A percentile compares a stretch with the other conserved stretches of the same genome.
Conservation (phyloP, 495 filamentous ascomycete species). For the Penicillium atrosanguineum region DNA sequence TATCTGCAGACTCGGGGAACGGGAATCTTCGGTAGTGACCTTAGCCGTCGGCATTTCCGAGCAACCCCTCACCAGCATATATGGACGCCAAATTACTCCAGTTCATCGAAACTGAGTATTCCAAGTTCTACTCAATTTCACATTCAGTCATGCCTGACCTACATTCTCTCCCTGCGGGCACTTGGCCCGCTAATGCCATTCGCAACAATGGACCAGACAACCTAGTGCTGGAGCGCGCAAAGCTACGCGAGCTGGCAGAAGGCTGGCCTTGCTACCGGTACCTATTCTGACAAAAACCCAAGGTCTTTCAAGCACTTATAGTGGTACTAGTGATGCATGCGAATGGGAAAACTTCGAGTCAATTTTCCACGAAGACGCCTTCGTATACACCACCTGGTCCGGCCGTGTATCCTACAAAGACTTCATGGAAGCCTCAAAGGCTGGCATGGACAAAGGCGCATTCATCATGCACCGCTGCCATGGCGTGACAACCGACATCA, state of each 20-base stretch:
- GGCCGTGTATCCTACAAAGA: slow-evolving; percentile 50
- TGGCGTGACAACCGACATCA: slow-evolving; percentile 57
- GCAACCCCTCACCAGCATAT: too few relatives aligned
- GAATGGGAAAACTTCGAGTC: slow-evolving; percentile 65
- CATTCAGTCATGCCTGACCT: slow-evolving; percentile 22
- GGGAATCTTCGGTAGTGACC: slow-evolving; percentile 9
- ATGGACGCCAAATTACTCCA: too few relatives aligned
- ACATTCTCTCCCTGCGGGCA: slow-evolving; percentile 28
- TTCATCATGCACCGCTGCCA: slow-evolving; percentile 70
- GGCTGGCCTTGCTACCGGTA: slow-evolving; percentile 63
- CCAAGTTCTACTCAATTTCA: background rate
- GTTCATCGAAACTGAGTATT: background rate
- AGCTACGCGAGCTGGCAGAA: slow-evolving; percentile 61
- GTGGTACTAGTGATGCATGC: slow-evolving; percentile 45
- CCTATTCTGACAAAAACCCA: background rate
- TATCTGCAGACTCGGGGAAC: background rate
- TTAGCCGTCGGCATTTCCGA: slow-evolving; percentile 3
- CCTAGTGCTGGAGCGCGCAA: slow-evolving; percentile 50
- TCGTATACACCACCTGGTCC: slow-evolving; percentile 65
- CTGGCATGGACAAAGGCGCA: slow-evolving; percentile 57
- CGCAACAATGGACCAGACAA: slow-evolving; percentile 55
- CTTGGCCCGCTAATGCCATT: slow-evolving; percentile 34
- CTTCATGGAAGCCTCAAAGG: slow-evolving; percentile 59
- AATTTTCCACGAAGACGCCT: slow-evolving; percentile 57
- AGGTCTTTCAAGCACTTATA: background rate